Percentiles rank a stretch among this genome's conserved stretches.
Evolutionary conservation across 352 stramenopile species (phyloP).

Genomic region (Phytophthora cajani): DNA sequence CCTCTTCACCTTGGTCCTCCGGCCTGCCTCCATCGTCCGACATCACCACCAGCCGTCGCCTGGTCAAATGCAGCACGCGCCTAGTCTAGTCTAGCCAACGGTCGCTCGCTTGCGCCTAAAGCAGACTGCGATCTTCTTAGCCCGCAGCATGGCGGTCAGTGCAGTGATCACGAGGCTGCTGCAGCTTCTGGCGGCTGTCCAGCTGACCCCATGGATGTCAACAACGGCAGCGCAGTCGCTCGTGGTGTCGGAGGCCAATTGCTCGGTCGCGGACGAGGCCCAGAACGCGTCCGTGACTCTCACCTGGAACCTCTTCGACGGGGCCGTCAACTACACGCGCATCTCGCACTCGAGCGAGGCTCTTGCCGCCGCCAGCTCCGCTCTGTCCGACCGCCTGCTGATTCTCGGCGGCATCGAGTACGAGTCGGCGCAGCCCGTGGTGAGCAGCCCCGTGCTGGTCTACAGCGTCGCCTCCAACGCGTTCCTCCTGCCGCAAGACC

Average conservation of each 20-base stretch:
- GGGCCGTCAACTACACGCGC: slow-evolving; percentile 52
- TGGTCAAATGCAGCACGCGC: slow-evolving; percentile 5
- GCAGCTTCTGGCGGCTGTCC: slow-evolving; percentile 8
- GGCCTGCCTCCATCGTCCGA: neutral
- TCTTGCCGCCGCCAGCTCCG: slow-evolving; percentile 14
- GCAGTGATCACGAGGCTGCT: neutral
- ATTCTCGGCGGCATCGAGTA: slow-evolving; percentile 76
- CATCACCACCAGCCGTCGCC: slow-evolving; percentile 12
- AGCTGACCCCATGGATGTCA: neutral
- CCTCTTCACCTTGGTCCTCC: slow-evolving; percentile 2
- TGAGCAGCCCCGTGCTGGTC: slow-evolving; percentile 61
- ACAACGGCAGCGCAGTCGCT: slow-evolving; percentile 15
- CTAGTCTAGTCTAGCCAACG: slow-evolving; percentile 25
- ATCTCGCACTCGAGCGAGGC: slow-evolving; percentile 56
- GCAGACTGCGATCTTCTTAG: slow-evolving; percentile 18
- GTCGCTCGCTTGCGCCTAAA: slow-evolving; percentile 14
- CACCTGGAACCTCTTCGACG: slow-evolving; percentile 39
- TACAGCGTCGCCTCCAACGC: slow-evolving; percentile 49
- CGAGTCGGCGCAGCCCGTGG: slow-evolving; percentile 71
- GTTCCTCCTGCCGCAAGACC: slow-evolving; percentile 54
- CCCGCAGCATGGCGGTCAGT: neutral
- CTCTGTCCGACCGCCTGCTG: slow-evolving; percentile 39
- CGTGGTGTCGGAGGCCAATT: slow-evolving; percentile 39
- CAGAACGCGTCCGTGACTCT: slow-evolving; percentile 50
- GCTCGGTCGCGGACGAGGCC: slow-evolving; percentile 36